A percentile compares a stretch with the other conserved stretches of the same genome.
phyloP scores from a whole-genome alignment of 805 yeast species.

The Myxozyma neotropica region DNA sequence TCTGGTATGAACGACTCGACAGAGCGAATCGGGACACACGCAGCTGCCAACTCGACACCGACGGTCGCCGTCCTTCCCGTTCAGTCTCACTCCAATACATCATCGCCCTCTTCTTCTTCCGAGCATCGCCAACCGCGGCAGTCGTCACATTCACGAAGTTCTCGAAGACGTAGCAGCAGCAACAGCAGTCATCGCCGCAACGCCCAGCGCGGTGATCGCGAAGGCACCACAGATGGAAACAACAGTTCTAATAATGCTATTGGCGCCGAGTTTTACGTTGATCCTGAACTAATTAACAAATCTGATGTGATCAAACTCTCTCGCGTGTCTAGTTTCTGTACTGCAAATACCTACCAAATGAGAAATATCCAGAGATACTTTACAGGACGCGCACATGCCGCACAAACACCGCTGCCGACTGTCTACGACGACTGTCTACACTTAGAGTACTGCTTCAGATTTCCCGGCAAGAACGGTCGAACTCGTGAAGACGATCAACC shows the following conservation, averaged over 20 bases:
- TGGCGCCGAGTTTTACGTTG: constrained; percentile 10
- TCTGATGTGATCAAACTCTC: constrained; percentile 82
- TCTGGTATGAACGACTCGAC: too few relatives aligned
- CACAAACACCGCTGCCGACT: constrained; percentile 67
- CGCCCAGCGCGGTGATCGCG: constrained; percentile 44
- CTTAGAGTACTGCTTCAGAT: constrained; percentile 33
- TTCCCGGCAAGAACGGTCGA: constrained; percentile 4
- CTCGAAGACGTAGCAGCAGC: constrained; percentile 5
- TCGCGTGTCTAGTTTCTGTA: constrained; percentile 93
- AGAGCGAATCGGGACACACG: too few relatives aligned
- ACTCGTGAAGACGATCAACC: constrained; percentile 7
- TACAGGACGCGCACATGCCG: constrained; percentile 59
- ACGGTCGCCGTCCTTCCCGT: neutral
- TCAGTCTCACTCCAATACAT: too few relatives aligned
- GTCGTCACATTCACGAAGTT: constrained; percentile 9
- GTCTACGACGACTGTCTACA: constrained; percentile 93
- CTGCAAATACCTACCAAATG: constrained; percentile 91
- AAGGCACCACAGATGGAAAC: neutral
- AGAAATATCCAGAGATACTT: constrained; percentile 84
- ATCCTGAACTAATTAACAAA: constrained; percentile 46
- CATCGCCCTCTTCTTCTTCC: neutral
- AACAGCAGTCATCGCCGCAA: constrained; percentile 49
- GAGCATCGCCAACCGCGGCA: neutral
- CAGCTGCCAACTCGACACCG: too few relatives aligned
- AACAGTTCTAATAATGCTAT: constrained; percentile 4